These are phyloP conservation scores for Cryphonectria japonica DNA, from an alignment of 2,329 filamentous ascomycete genomes.

Conservation along the genomic window DNA sequence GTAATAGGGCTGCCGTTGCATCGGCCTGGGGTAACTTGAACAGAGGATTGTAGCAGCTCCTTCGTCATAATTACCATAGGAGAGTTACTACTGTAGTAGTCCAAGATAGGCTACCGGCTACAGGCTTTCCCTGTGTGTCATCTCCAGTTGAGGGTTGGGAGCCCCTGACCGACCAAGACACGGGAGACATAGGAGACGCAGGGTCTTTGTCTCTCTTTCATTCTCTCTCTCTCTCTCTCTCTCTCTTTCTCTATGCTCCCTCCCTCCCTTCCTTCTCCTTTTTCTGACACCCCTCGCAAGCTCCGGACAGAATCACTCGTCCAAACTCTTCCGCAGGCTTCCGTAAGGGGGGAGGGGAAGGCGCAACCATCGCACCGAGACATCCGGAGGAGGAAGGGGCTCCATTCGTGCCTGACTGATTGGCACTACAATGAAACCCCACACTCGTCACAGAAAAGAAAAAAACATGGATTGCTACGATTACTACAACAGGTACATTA, in stretches of 20 bases:
- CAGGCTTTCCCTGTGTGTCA: not conserved
- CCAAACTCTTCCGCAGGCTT: not conserved
- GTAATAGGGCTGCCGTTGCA: constrained; percentile 1
- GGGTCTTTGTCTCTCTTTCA: too few species aligned
- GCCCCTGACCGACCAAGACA: not conserved
- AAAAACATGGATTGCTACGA: not conserved
- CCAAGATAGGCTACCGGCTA: not conserved
- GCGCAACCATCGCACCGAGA: constrained; percentile 23
- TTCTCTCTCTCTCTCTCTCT: too few species aligned
- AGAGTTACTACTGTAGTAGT: not conserved
- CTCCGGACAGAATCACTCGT: not conserved
- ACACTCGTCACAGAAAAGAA: not conserved
- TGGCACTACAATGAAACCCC: not conserved
- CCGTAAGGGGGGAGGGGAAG: not conserved
- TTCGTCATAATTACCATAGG: not conserved
- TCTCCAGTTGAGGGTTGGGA: not conserved
- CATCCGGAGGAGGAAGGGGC: constrained; percentile 3
- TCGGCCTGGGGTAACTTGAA: not conserved
- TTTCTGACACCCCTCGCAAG: not conserved
- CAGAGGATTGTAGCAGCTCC: not conserved
- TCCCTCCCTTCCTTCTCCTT: not conserved
- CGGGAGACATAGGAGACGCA: too few species aligned
- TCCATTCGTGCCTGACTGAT: not conserved
- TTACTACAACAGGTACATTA: constrained; percentile 6
- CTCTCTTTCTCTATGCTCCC: too few species aligned